Evolutionary conservation across 352 stramenopile species (phyloP).

Genomic region (Globisporangium mamillatum): DNA sequence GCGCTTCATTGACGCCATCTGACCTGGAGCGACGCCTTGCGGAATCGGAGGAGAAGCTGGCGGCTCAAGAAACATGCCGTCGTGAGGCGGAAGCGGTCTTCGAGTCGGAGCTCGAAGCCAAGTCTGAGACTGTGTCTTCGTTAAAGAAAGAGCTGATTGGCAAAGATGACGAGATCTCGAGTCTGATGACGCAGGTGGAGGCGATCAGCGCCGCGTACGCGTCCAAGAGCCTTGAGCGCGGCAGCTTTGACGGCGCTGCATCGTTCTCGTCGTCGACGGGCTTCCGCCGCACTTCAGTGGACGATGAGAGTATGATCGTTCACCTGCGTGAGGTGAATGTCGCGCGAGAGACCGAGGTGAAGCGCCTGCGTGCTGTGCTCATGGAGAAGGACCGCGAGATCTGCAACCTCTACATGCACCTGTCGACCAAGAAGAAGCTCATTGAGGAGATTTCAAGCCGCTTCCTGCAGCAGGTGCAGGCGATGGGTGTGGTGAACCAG

Average conservation of each 20-base stretch:
- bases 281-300: conserved; percentile 3
- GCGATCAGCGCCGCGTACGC: conserved; percentile 26
- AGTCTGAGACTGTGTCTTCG: conserved; percentile 34
- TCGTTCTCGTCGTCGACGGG: conserved; percentile 14
- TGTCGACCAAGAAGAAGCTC: conserved; percentile 81
- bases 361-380: conserved; percentile 41
- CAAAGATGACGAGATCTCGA: conserved; percentile 15
- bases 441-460: conserved; percentile 70
- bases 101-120: conserved; percentile 36
- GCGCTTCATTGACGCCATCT: conserved; percentile 10
- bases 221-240: conserved; percentile 7
- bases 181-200: conserved; percentile 12
- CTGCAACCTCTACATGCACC: conserved; percentile 71
- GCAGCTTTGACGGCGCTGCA: conserved; percentile 6
- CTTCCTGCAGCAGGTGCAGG: conserved; percentile 54
- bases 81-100: conserved; percentile 52
- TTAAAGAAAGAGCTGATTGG: conserved; percentile 33
- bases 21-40: conserved; percentile 37
- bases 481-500: conserved; percentile 12
- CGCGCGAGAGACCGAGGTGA: conserved; percentile 42
- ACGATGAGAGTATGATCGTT: conserved; percentile 20
- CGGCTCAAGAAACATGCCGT: conserved; percentile 41
- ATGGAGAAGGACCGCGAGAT: conserved; percentile 83
- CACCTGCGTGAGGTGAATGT: conserved; percentile 29
- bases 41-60: conserved; percentile 33